Evolutionary conservation across 345 rosid genomes (phyloP), one percentile per base, ranked within the genome.

Genomic region (Sisymbrium altissimum): DNA sequence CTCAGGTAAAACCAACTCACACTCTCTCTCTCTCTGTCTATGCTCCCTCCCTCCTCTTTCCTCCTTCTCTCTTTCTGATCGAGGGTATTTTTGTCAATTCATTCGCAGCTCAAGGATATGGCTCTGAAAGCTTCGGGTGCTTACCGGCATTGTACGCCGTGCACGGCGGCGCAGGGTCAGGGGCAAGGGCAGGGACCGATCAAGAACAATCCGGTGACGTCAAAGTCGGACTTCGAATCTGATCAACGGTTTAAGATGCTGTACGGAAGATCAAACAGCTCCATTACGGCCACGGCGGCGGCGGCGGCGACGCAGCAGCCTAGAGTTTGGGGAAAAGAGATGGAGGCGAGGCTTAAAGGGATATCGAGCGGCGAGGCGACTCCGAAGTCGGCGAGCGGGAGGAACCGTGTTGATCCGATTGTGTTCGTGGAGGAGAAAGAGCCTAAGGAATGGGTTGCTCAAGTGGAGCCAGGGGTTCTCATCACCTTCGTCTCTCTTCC

Each of bases 361-460:
- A 83, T 83, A 44, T 86, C 89, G 9, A 84, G 93, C 73, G 96
- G 91, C 27, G 98, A 91, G 64, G 91, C 87, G 59, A 85, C 93
- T 32, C 96, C 96, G 33, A 79, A 85, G 67, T 78, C 87, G 58
- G 70, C 70, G 81, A 83, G 90, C 62, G 85, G 97, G 19, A 83
- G 89, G 43, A 77, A 77, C 75, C 85, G 89, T 52, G 79, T 79
- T 56, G 86, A 89, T 61, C 82, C 92, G 82, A 82, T 89, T 75
- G 78, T 87, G 73, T 81, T 92, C 13, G 89, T 88, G 48, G 92
- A 86, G 73, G 99, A 95, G 83, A 88, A 73, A 64, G 94, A 87
- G 65, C 90, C 97, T 0, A 92, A 90, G 74, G 97, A 95, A 70
- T 95, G 99, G 98, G 90, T 95, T 9, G 98, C 99, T 29, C 99